Evolutionary conservation across 2,329 filamentous ascomycete genomes (phyloP), one percentile per base, ranked within the genome.

Genomic region (Beauveria caledonica): DNA sequence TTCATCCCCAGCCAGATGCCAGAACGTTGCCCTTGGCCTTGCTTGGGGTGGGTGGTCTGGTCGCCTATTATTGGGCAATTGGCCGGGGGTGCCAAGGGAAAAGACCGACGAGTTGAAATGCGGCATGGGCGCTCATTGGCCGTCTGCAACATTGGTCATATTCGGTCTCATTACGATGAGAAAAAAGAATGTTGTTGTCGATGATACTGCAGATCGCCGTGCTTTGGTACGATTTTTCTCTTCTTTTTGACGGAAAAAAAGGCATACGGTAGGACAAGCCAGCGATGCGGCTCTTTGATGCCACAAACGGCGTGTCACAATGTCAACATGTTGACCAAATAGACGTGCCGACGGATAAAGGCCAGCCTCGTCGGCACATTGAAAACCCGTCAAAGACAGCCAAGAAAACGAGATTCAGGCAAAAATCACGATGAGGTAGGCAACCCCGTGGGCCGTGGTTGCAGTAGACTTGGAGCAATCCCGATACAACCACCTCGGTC

Each of bases 31-130:
- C 29, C 42, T 29, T 17, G 25, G 11, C 23, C 23, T n/a, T 36
- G 42, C n/a, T 48, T 48, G 15, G 25, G 42, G 21, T 27, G 40
- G 42, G 42, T 39, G 53, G 42, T 1, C 29, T 44, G 53, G 40
- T 56, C 53, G 39, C 29, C 46, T 27, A 45, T 55, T 55, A 55
- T 45, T 55, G 52, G 52, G 11, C 40, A 45, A 42, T 45, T 45
- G 39, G 23, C 36, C n/a, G 33, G 29, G n/a, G 11, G n/a, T 33
- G 27, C 49, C 33, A 36, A 36, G 33, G 5, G 33, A 13, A 13
- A 13, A 36, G 33, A 36, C 33, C 10, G 33, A 13, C 33, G 4
- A 36, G 11, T 36, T 13, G 33, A 36, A 36, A 5, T 36, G 33
- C 33, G 11, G 11, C 33, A 13, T 36, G 33, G 11, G 33, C 33